Conservation (phyloP, 106 monocot species). For the Posidonia australis region DNA sequence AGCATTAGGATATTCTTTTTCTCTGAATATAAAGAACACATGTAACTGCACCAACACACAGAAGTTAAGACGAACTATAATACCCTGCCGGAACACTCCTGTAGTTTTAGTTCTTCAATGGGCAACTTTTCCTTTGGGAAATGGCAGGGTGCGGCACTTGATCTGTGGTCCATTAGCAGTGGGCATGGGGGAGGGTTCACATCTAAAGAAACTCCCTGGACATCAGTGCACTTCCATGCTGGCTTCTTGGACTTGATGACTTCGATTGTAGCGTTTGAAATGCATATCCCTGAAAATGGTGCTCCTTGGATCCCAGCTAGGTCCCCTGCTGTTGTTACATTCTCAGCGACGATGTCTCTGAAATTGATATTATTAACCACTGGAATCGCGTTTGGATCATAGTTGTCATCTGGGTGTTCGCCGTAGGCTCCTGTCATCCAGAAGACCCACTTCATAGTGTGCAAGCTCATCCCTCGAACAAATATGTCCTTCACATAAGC, state of each 20-base stretch:
- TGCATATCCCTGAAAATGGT: conserved; percentile 60
- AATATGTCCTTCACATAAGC: conserved; percentile 56
- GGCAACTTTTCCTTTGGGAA: too few relatives aligned
- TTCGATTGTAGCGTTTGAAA: conserved; percentile 49
- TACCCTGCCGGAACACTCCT: too few relatives aligned
- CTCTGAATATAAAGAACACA: too few relatives aligned
- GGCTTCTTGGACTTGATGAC: conserved; percentile 47
- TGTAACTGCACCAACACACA: too few relatives aligned
- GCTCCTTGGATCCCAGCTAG: conserved; percentile 51
- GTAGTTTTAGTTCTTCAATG: too few relatives aligned
- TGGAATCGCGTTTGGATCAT: conserved; percentile 49
- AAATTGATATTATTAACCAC: conserved; percentile 48
- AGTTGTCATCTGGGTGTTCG: conserved; percentile 49
- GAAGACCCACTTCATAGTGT: conserved; percentile 78
- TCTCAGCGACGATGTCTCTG: conserved; percentile 49
- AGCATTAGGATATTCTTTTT: too few relatives aligned
- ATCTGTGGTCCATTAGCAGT: background rate
- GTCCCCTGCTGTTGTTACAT: conserved; percentile 46
- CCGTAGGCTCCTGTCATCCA: conserved; percentile 79
- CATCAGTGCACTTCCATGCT: conserved; percentile 42
- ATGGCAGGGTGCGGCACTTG: too few relatives aligned
- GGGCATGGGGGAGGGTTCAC: conserved; percentile 9
- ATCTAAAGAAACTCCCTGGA: background rate
- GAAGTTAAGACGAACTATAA: too few relatives aligned
- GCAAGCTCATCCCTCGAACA: conserved; percentile 38